Evolutionary conservation across 2,329 filamentous ascomycete genomes (phyloP).

Genomic region (Lachnellula hyalina): DNA sequence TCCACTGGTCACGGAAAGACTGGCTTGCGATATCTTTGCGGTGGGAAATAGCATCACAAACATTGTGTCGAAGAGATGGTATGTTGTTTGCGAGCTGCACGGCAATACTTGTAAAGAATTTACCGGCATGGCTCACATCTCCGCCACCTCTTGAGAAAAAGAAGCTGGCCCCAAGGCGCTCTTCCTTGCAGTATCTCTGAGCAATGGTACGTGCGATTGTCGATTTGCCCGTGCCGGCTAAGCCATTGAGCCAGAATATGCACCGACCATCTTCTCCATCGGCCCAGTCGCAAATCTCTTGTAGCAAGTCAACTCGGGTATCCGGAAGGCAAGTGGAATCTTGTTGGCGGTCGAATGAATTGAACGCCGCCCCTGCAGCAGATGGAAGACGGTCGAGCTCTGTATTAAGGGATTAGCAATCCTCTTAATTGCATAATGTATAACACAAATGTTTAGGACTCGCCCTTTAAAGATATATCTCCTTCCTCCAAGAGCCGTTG

Average conservation of each 20-base stretch:
- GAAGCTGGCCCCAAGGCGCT: slow-evolving; percentile 23
- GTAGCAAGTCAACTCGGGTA: slow-evolving; percentile 24
- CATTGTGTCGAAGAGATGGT: slow-evolving; percentile 1
- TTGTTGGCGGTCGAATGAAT: slow-evolving; percentile 21
- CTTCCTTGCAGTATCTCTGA: slow-evolving; percentile 6
- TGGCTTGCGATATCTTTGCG: slow-evolving; percentile 5
- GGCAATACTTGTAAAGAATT: slow-evolving; percentile 12
- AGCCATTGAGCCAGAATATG: slow-evolving; percentile 33
- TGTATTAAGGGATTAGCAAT: no score
- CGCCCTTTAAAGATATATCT: no score
- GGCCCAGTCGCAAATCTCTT: slow-evolving; percentile 22
- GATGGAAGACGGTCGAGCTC: neutral
- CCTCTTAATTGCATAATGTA: no score
- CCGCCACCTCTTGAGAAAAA: slow-evolving; percentile 31
- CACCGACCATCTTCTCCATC: slow-evolving; percentile 4
- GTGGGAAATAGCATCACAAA: slow-evolving; percentile 5
- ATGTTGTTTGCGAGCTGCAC: slow-evolving; percentile 4
- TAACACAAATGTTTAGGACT: no score
- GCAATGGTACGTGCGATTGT: slow-evolving; percentile 16
- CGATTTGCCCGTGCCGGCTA: slow-evolving; percentile 22
- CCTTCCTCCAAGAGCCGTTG: no score
- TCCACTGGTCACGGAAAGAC: slow-evolving; percentile 37
- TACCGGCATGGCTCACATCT: slow-evolving; percentile 11
- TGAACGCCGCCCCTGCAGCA: slow-evolving; percentile 16
- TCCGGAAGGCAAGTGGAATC: slow-evolving; percentile 21